Base-by-base conservation (phyloP, 192 early-diverging fungal genomes). In the Chytriomyces sp. region DNA sequence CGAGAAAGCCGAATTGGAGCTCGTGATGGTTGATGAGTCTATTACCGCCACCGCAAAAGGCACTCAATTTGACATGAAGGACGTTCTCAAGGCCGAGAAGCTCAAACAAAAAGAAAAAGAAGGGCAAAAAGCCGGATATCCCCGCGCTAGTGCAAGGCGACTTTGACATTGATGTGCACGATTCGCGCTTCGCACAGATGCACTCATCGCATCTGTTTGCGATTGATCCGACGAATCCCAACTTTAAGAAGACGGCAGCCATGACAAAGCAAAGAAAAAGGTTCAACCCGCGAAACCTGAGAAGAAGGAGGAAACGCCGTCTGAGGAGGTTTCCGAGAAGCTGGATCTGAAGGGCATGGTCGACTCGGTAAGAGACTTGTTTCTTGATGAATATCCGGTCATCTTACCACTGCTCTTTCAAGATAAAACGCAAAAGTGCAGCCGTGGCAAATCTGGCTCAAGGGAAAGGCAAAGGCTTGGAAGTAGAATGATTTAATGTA, bases 211-310 rank as follows among this genome's bases (percentile, higher is more conserved):
- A 94, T 77, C 89, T 92, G 61, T 96, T 96, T 80, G 94, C 94
- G 31, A 93, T 98, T 53, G 96, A 98, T 75, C 94, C 95, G 19
- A 95, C 93, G 39, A 96, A 94, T 80, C 92, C 96, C 60, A 88
- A 92, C 82, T 62, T n/a, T n/a, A 94, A 93, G 80, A 93, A 93
- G 81, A 94, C 93, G 14, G 89, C 88, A 58, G 87, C 81, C 30
- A 94, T 94, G 93, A 72, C 69, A 8, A 90, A 89, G n/a, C 72
- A 52, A 57, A 73, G 37, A 69, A 75, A n/a, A 78, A 73, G 36
- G 54, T 56, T 6, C 10, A 52, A 26, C n/a, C n/a, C n/a, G n/a
- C n/a, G n/a, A n/a, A n/a, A n/a, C n/a, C n/a, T n/a, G n/a, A n/a
- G n/a, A n/a, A n/a, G n/a, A n/a, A n/a, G n/a, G n/a, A n/a, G n/a